Evolutionary conservation across 2,329 filamentous ascomycete species (phyloP), one percentile per base, ranked within the genome.

Genomic region (Fusarium sp.): DNA sequence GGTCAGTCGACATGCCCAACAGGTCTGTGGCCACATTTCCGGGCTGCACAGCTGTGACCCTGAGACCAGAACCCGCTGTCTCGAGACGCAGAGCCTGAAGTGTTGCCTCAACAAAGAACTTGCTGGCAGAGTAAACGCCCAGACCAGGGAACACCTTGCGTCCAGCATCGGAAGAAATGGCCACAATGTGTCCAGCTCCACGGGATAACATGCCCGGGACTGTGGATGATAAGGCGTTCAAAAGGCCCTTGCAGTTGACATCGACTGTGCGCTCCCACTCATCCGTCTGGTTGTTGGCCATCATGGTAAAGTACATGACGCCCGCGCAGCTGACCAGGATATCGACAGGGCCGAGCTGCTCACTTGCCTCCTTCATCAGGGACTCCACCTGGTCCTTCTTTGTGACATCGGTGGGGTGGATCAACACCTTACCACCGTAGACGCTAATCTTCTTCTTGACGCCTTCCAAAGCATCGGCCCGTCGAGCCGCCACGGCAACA

Each of bases 281-380:
- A 8, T 92, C 91, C 0, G 84, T 87, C 69, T 91, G 87, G 18
- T 83, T 86, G 77, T 94, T 95, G 60, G 90, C 88, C 92, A 95
- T 95, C 89, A 95, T 90, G 58, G 92, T 95, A 81, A 90, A 95
- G 82, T 95, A 95, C 92, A 95, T 95, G 77, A 95, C 92, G 38
- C 92, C 92, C 0, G 92, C 93, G 75, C 92, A 93, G 43, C 89
- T 89, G 52, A 95, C 88, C n/a, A 95, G 86, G 54, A 95, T 92
- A 77, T 95, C 92, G 46, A 95, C 84, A 0, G 90, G 88, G 0
- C 92, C 92, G 1, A 95, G 88, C 72, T 90, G 83, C 47, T 87
- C 84, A 27, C 83, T 83, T 2, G 91, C 84, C 0, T 86, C 83
- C 5, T 81, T 79, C 66, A 95, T 83, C 6, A 95, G 88, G 0